Evolutionary conservation across 2,329 filamentous ascomycete genomes (phyloP).

Genomic region (Stagonosporopsis tanaceti): DNA sequence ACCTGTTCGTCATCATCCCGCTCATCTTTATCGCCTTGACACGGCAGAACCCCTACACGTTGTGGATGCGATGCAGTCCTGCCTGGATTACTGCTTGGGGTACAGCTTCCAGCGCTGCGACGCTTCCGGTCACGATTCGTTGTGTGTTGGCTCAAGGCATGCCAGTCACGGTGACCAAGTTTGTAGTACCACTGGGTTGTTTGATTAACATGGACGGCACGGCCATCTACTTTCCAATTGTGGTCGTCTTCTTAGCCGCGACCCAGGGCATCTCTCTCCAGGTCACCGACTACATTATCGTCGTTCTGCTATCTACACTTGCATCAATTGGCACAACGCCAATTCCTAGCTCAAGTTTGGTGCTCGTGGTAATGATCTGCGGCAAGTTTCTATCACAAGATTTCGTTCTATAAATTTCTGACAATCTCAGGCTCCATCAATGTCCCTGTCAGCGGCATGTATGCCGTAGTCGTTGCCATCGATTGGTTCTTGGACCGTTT

Average conservation of each 20-base stretch:
- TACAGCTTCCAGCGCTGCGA: conserved; percentile 62
- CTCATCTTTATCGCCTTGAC: conserved; percentile 42
- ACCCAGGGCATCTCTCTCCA: conserved; percentile 58
- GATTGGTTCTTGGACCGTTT: conserved; percentile 67
- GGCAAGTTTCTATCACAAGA: conserved; percentile 25
- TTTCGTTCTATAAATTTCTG: background rate
- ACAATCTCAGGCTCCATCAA: conserved; percentile 41
- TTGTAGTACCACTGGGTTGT: conserved; percentile 58
- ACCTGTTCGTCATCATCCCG: conserved; percentile 58
- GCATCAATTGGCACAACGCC: conserved; percentile 64
- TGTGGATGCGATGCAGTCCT: conserved; percentile 59
- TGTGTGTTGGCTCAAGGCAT: conserved; percentile 52
- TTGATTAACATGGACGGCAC: conserved; percentile 52
- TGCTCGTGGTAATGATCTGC: conserved; percentile 62
- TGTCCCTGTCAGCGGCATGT: conserved; percentile 59
- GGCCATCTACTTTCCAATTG: conserved; percentile 64
- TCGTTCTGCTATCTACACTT: conserved; percentile 59
- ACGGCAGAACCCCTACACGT: conserved; percentile 57
- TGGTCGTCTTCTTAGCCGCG: conserved; percentile 61
- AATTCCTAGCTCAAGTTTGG: conserved; percentile 62
- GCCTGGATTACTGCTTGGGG: conserved; percentile 66
- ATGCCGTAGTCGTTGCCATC: conserved; percentile 62
- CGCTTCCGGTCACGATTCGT: conserved; percentile 59
- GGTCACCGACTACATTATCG: conserved; percentile 58
- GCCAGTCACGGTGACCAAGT: conserved; percentile 56